These are phyloP conservation scores for Parietichytrium sp. DNA, from an alignment of 108 stramenopile genomes.

Conservation along the genomic window DNA sequence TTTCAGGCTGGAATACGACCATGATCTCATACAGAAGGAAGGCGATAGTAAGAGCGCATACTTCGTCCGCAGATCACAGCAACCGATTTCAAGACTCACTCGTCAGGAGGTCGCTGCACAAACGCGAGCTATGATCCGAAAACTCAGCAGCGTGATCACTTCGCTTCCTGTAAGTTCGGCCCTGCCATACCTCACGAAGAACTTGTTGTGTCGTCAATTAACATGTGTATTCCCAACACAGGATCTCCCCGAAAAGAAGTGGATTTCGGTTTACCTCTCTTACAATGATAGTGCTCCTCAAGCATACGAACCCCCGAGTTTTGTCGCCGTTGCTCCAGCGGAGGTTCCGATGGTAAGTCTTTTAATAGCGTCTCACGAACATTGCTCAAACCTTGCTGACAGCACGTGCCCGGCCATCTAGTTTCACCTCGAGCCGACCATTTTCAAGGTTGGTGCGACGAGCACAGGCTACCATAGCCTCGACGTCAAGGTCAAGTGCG, in stretches of 20 bases:
- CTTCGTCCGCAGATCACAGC: no score
- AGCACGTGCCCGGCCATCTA: no score
- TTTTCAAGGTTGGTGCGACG: no score
- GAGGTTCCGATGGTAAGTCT: background rate
- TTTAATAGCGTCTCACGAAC: no score
- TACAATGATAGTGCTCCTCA: background rate
- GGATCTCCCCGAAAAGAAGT: conserved; percentile 18
- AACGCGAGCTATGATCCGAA: background rate
- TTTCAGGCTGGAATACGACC: conserved; percentile 7
- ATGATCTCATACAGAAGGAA: background rate
- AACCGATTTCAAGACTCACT: no score
- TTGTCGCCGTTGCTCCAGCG: background rate
- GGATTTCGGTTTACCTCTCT: conserved; percentile 16
- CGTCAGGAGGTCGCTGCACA: background rate
- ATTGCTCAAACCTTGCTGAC: no score
- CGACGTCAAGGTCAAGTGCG: background rate
- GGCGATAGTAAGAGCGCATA: background rate
- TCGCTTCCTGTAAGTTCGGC: background rate
- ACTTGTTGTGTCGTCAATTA: background rate
- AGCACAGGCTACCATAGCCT: conserved; percentile 14
- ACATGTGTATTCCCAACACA: background rate
- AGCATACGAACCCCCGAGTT: background rate
- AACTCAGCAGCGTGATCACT: background rate
- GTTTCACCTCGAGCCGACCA: no score
- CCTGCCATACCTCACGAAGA: background rate